Conservation (phyloP, 257 asterid genomes). For the Capsicum baccatum region DNA sequence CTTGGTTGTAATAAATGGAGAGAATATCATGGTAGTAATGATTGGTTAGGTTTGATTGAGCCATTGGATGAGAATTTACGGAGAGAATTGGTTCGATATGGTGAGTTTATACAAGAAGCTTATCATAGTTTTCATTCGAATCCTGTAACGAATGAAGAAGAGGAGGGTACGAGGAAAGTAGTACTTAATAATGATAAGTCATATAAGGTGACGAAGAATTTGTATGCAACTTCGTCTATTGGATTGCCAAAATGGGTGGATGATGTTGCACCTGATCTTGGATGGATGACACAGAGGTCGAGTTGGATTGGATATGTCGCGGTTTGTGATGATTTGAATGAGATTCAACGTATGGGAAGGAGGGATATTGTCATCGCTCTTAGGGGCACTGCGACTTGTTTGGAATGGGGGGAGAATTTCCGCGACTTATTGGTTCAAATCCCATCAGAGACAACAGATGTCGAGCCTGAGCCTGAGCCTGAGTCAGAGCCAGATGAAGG, state of each 20-base stretch:
- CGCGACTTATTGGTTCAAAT: conserved; percentile 63
- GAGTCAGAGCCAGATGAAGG: conserved; percentile 13
- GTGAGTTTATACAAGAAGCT: conserved; percentile 93
- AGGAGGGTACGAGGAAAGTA: conserved; percentile 56
- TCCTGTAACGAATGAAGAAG: conserved; percentile 51
- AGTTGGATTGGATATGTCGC: conserved; percentile 94
- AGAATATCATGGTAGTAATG: conserved; percentile 78
- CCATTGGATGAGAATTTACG: conserved; percentile 94
- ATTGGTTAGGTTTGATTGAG: conserved; percentile 86
- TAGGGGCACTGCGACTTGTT: conserved; percentile 93
- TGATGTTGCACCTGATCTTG: conserved; percentile 77
- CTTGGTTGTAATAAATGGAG: conserved; percentile 70
- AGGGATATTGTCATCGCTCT: conserved; percentile 87
- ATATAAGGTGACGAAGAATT: conserved; percentile 72
- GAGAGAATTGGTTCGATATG: conserved; percentile 78
- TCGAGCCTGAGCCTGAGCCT: background rate
- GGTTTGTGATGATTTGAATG: conserved; percentile 70
- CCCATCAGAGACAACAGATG: conserved; percentile 19
- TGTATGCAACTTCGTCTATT: conserved; percentile 74
- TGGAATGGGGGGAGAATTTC: conserved; percentile 87
- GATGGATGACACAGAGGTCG: conserved; percentile 95
- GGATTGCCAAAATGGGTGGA: conserved; percentile 88
- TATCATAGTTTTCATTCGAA: conserved; percentile 74
- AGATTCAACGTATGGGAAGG: conserved; percentile 88
- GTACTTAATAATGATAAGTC: conserved; percentile 67